Evolutionary conservation across 2,329 filamentous ascomycete species (phyloP).

Genomic region (Apiospora hydei): DNA sequence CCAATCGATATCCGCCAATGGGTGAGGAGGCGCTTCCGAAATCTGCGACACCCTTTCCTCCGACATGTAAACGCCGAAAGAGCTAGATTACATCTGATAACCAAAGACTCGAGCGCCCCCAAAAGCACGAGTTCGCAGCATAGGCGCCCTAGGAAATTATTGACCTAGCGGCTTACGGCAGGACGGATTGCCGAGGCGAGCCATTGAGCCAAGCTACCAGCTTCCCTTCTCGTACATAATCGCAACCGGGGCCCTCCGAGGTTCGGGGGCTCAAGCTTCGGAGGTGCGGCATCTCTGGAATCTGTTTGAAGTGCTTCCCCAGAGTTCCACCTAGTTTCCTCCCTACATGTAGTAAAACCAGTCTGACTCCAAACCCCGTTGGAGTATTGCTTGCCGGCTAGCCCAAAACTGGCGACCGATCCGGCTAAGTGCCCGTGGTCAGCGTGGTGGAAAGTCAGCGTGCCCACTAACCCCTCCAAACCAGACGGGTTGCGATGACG

Average conservation of each 20-base stretch:
- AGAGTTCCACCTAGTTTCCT: neutral
- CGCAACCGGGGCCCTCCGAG: slow-evolving; percentile 5
- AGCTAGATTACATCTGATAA: neutral
- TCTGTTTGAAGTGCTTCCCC: neutral
- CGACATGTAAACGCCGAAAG: neutral
- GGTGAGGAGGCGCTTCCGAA: neutral
- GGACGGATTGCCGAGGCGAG: neutral
- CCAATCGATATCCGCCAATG: neutral
- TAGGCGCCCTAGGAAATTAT: neutral
- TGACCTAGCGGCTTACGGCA: neutral
- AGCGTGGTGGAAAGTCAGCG: no score
- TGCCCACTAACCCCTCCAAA: slow-evolving; percentile 19
- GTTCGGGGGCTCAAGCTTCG: neutral
- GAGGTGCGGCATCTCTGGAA: neutral
- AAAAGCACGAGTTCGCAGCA: neutral
- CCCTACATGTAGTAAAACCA: no score
- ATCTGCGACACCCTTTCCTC: neutral
- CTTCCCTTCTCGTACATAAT: slow-evolving; percentile 15
- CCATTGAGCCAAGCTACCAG: neutral
- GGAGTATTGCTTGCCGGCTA: neutral
- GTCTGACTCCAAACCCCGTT: neutral
- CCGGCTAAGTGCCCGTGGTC: neutral
- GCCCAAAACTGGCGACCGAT: neutral
- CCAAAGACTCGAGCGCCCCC: neutral
- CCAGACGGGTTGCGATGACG: neutral